Conservation (phyloP, 176 grass and related monocot species). For the Themeda triandra region DNA sequence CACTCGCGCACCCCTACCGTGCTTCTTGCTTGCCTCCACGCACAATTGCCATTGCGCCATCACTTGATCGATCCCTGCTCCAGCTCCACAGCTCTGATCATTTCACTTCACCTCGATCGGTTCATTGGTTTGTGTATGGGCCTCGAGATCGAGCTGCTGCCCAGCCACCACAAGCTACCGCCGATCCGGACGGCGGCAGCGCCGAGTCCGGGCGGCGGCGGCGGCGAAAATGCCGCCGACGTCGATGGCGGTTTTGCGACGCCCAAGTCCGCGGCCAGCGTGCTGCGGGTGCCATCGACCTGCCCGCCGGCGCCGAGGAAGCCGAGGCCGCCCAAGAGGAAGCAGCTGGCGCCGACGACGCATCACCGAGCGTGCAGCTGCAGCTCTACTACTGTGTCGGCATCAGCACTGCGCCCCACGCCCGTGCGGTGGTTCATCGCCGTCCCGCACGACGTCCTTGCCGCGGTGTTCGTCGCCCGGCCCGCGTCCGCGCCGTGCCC, state of each 20-base stretch:
- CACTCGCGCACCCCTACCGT: slow-evolving; percentile 25
- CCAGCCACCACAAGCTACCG: background rate
- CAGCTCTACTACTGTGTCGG: background rate
- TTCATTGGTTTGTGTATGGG: slow-evolving; percentile 10
- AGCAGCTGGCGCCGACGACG: background rate
- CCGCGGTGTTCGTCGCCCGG: slow-evolving; percentile 30
- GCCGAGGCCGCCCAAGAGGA: slow-evolving; percentile 25
- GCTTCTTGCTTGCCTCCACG: slow-evolving; percentile 25
- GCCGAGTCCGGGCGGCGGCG: background rate
- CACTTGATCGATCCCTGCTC: background rate
- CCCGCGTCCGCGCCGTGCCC: background rate
- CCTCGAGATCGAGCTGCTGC: slow-evolving; percentile 23
- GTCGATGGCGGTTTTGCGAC: slow-evolving; percentile 27
- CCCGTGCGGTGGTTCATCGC: slow-evolving; percentile 20
- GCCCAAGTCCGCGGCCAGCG: slow-evolving; percentile 28
- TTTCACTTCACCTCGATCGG: background rate
- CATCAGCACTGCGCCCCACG: background rate
- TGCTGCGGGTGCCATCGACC: background rate
- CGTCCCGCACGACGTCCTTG: slow-evolving; percentile 41
- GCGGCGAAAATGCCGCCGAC: background rate
- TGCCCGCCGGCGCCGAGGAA: slow-evolving; percentile 60
- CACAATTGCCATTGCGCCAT: background rate
- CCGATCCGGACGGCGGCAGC: slow-evolving; percentile 9
- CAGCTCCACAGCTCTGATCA: background rate
- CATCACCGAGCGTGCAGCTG: background rate